Base-by-base conservation (phyloP, 2,329 filamentous ascomycete genomes). In the Thielaviopsis cerberus region DNA sequence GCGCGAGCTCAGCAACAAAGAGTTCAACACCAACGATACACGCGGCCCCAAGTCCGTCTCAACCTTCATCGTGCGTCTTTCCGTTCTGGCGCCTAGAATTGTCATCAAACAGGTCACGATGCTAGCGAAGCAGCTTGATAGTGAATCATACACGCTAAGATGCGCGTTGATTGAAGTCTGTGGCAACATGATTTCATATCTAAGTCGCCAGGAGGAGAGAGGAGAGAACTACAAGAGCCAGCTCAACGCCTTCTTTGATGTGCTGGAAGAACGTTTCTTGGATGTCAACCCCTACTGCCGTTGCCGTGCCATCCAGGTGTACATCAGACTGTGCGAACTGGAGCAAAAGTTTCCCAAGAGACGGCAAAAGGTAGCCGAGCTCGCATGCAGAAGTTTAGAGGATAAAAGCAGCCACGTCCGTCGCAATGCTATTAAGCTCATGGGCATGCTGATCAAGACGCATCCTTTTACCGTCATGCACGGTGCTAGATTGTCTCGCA, bases 351-450 rank as follows among this genome's bases (percentile, higher is more conserved):
- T 94, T 65, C 88, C 90, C 41, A 96, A 96, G 71, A 80, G 90
- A 58, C 79, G 92, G 61, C 90, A 96, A 68, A 85, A 80, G 66
- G 91, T 85, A 3, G 86, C 91, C 1, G 88, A 96, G 67, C 75
- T 96, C 25, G 90, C 92, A 1, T 83, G 86, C 59, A 81, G 87
- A 64, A 97, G 91, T 69, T 75, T 98, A 2, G 88, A 96, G 69
- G 94, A 98, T 72, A 97, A 94, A 76, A 97, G 91, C 72, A 98
- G 92, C 70, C 94, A 97, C 65, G 92, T 98, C 30, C 80, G 92
- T 62, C 81, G 90, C 60, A 97, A 97, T 68, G 90, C 92, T 1
- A 92, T 98, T 68, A 97, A 95, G 70, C 74, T 98, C 6, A 76
- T 98, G 1, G 86, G 84, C 5, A 86, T 86, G 51, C 75, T 98